These are phyloP conservation scores for Diaporthe citri DNA, from an alignment of 2,329 filamentous ascomycete genomes.

Conservation along the genomic window DNA sequence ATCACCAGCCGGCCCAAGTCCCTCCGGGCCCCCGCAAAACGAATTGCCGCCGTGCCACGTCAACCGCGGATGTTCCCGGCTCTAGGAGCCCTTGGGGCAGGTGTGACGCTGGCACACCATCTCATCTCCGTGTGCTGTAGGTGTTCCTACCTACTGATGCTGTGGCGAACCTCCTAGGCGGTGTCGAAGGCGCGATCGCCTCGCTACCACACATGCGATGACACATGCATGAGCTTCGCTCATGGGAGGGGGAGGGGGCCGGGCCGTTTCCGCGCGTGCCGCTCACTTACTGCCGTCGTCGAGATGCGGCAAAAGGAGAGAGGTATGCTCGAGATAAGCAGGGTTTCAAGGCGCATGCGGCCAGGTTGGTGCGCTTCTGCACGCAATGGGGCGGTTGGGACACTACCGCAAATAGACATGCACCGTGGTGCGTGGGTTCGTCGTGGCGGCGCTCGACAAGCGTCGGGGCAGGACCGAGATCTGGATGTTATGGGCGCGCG, in stretches of 20 bases:
- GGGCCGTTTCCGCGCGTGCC: background rate
- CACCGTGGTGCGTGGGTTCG: slow-evolving; percentile 11
- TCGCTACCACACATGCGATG: background rate
- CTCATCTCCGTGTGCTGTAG: background rate
- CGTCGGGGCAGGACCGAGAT: slow-evolving; percentile 1
- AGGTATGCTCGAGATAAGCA: background rate
- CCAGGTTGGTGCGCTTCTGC: slow-evolving; percentile 11
- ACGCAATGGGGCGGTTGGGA: background rate
- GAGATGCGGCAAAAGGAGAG: background rate
- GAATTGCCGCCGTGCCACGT: slow-evolving; percentile 12
- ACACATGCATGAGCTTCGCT: background rate
- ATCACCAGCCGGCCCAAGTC: background rate
- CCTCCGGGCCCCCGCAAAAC: slow-evolving; percentile 1
- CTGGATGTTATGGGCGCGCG: background rate
- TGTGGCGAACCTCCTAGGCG: background rate
- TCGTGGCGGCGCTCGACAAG: background rate
- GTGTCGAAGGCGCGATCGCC: slow-evolving; percentile 10
- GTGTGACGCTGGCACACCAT: slow-evolving; percentile 17
- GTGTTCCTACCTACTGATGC: background rate
- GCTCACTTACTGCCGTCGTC: background rate
- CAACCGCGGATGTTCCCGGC: slow-evolving; percentile 28
- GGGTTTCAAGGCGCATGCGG: background rate
- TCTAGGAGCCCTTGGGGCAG: slow-evolving; percentile 10
- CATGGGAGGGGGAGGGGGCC: background rate
- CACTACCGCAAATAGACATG: background rate